Conservation (phyloP, 2,329 filamentous ascomycete genomes). For the Nannizziopsis arthrosporioides region DNA sequence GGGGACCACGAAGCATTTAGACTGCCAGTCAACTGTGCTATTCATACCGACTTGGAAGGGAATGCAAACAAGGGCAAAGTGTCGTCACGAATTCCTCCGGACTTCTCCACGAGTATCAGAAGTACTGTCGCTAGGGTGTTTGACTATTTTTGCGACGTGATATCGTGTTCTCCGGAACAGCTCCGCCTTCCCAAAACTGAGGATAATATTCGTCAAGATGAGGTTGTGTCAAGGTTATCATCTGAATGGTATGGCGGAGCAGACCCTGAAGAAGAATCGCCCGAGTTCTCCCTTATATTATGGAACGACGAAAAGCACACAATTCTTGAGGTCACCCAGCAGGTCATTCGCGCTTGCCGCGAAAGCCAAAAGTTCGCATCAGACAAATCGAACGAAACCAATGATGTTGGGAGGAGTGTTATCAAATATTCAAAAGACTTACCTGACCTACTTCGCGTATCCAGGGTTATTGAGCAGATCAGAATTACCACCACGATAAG, state of each 20-base stretch:
- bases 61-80: conserved; percentile 41
- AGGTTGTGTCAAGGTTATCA: conserved; percentile 63
- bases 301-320: conserved; percentile 99
- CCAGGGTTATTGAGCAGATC: conserved; percentile 83
- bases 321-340: conserved; percentile 75
- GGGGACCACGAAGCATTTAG: conserved; percentile 93
- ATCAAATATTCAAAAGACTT: conserved; percentile 66
- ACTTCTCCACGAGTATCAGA: conserved; percentile 64
- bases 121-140: conserved; percentile 76
- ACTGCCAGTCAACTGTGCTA: conserved; percentile 77
- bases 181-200: conserved; percentile 73
- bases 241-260: conserved; percentile 60
- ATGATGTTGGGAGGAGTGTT: conserved; percentile 76
- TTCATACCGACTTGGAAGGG: conserved; percentile 59
- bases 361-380: conserved; percentile 58
- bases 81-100: conserved; percentile 60
- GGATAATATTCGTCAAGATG: conserved; percentile 69
- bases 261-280: conserved; percentile 50
- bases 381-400: conserved; percentile 71
- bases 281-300: conserved; percentile 71
- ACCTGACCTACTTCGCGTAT: conserved; percentile 60
- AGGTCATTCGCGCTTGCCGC: conserved; percentile 79
- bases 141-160: conserved; percentile 95
- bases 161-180: conserved; percentile 95
- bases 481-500: conserved; percentile 92